These are phyloP conservation scores for Panicum miliaceum DNA, from an alignment of 176 grass and related monocot species.

Conservation along the genomic window DNA sequence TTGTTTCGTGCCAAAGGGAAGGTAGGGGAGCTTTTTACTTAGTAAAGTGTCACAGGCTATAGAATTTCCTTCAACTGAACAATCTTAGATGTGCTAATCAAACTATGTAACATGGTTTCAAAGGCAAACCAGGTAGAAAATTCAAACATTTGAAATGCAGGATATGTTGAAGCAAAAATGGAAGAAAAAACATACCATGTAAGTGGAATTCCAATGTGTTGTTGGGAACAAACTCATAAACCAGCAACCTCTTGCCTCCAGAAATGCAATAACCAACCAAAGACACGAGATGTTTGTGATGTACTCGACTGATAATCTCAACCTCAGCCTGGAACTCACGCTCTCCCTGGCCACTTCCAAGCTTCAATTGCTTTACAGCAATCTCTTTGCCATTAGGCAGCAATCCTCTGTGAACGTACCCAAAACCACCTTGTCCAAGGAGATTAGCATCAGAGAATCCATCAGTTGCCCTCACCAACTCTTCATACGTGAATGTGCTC, in stretches of 20 bases:
- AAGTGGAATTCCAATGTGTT: conserved; percentile 81
- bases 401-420: conserved; percentile 77
- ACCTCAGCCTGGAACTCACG: conserved; percentile 87
- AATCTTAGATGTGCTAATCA: neutral
- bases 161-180: conserved; percentile 6
- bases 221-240: conserved; percentile 89
- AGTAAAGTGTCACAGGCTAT: neutral
- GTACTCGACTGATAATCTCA: conserved; percentile 80
- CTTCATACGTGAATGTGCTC: conserved; percentile 86
- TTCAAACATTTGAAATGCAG: neutral
- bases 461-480: conserved; percentile 67
- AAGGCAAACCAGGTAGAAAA: conserved; percentile 22
- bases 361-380: conserved; percentile 81
- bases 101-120: neutral
- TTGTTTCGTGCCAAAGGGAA: neutral
- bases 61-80: neutral
- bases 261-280: conserved; percentile 85
- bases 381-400: conserved; percentile 77
- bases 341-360: conserved; percentile 76
- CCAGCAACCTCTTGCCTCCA: conserved; percentile 73
- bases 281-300: conserved; percentile 80
- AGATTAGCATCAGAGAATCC: conserved; percentile 85
- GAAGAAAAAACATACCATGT: conserved; percentile 59
- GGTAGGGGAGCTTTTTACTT: neutral
- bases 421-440: conserved; percentile 89